Evolutionary conservation across 2,329 filamentous ascomycete species (phyloP).

Genomic region (Trichoderma sp.): DNA sequence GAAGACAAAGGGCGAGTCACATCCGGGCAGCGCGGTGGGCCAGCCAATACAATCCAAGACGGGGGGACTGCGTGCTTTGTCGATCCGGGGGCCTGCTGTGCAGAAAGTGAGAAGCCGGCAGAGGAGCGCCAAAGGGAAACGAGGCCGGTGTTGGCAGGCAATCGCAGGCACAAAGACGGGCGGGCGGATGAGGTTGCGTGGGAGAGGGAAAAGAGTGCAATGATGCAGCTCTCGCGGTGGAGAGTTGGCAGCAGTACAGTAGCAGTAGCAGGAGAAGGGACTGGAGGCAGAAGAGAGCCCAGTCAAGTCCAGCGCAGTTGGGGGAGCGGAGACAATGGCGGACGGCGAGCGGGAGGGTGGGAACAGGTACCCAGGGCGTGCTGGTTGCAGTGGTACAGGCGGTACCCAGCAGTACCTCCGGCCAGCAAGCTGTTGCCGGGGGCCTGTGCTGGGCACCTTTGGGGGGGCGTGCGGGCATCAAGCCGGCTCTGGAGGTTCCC

Average conservation of each 20-base stretch:
- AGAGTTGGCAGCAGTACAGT: constrained; percentile 11
- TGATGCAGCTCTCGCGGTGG: constrained; percentile 36
- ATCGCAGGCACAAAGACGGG: constrained; percentile 20
- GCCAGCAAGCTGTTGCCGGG: too few relatives aligned
- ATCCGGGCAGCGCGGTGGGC: constrained; percentile 32
- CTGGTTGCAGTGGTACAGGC: background rate
- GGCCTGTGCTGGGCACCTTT: too few relatives aligned
- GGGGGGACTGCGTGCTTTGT: background rate
- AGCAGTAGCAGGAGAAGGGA: constrained; percentile 28
- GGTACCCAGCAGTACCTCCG: background rate
- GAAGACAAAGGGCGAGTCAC: constrained; percentile 31
- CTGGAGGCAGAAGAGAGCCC: constrained; percentile 34
- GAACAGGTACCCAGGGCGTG: constrained; percentile 24
- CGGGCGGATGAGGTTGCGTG: constrained; percentile 26
- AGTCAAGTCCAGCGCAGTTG: constrained; percentile 33
- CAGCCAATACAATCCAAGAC: constrained; percentile 31
- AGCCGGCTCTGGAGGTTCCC: background rate
- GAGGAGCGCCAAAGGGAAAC: constrained; percentile 30
- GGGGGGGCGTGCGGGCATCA: too few relatives aligned
- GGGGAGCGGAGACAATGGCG: constrained; percentile 41
- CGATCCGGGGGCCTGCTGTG: constrained; percentile 29
- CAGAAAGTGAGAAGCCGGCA: constrained; percentile 31
- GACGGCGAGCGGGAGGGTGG: constrained; percentile 38
- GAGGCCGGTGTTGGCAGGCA: constrained; percentile 20
- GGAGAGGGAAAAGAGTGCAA: constrained; percentile 27